Conservation (phyloP, 441 rosid species). For the Pelargonium fulgidum region DNA sequence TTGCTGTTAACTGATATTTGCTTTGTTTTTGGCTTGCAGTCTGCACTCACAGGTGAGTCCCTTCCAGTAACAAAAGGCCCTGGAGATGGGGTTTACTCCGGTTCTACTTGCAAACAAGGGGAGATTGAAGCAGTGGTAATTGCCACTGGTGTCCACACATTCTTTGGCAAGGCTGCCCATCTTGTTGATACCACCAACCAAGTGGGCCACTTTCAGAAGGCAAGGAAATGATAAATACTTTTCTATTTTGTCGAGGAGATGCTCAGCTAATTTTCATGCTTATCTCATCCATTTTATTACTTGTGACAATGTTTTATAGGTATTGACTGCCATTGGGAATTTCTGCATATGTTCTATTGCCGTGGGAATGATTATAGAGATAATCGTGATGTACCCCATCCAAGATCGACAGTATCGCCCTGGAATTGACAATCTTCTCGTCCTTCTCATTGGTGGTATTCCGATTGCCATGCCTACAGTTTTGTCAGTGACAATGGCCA, state of each 20-base stretch:
- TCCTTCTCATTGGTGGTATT: slow-evolving; percentile 89
- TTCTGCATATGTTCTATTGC: slow-evolving; percentile 91
- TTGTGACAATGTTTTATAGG: slow-evolving; percentile 30
- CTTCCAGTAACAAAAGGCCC: slow-evolving; percentile 53
- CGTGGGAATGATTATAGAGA: slow-evolving; percentile 57
- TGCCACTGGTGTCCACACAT: slow-evolving; percentile 65
- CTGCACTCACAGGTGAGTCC: slow-evolving; percentile 53
- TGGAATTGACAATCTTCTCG: slow-evolving; percentile 86
- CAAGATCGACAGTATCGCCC: slow-evolving; percentile 67
- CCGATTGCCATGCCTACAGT: slow-evolving; percentile 80
- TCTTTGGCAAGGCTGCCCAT: slow-evolving; percentile 69
- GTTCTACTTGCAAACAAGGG: slow-evolving; percentile 68
- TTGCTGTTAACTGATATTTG: too few species aligned
- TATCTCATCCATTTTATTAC: neutral
- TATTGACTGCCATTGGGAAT: slow-evolving; percentile 86
- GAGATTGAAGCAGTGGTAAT: slow-evolving; percentile 60
- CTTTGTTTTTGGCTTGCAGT: slow-evolving; percentile 36
- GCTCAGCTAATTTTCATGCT: too few species aligned
- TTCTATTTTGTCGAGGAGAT: too few species aligned
- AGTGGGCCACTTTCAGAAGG: slow-evolving; percentile 75
- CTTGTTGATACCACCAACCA: slow-evolving; percentile 63
- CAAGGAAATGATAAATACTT: slow-evolving; percentile 22
- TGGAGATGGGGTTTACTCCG: slow-evolving; percentile 52
- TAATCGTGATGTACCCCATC: slow-evolving; percentile 86
- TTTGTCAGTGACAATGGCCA: slow-evolving; percentile 64